These are phyloP conservation scores for Penstemon davidsonii DNA, from an alignment of 257 asterid species.

Conservation along the genomic window DNA sequence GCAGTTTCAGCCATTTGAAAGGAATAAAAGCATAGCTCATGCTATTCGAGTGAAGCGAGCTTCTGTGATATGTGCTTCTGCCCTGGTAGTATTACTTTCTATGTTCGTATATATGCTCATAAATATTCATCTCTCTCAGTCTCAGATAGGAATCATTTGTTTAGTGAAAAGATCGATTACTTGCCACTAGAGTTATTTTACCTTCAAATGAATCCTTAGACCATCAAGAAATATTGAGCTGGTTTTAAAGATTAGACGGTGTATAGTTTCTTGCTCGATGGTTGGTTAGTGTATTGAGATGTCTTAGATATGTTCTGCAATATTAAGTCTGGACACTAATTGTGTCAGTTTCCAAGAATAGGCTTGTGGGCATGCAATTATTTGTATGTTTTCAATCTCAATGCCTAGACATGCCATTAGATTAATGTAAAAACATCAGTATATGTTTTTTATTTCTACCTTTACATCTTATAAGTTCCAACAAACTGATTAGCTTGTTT, in stretches of 20 bases:
- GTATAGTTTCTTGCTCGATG: not conserved
- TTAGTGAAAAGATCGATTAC: not conserved
- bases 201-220: not conserved
- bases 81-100: conserved; percentile 51
- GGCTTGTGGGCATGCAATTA: no score
- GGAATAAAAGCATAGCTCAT: conserved; percentile 19
- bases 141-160: conserved; percentile 1
- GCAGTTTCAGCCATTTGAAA: conserved; percentile 38
- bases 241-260: not conserved
- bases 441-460: not conserved
- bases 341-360: no score
- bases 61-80: conserved; percentile 53
- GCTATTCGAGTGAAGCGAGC: conserved; percentile 33
- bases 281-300: no score
- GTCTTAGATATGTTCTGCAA: not conserved
- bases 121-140: not conserved
- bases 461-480: not conserved
- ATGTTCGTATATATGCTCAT: not conserved
- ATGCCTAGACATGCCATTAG: no score
- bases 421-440: not conserved
- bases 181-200: not conserved
- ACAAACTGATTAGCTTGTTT: conserved; percentile 15
- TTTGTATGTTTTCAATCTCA: no score
- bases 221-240: not conserved
- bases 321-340: not conserved